Base-by-base conservation (phyloP, 2,329 filamentous ascomycete species). In the Ascochyta pisi region DNA sequence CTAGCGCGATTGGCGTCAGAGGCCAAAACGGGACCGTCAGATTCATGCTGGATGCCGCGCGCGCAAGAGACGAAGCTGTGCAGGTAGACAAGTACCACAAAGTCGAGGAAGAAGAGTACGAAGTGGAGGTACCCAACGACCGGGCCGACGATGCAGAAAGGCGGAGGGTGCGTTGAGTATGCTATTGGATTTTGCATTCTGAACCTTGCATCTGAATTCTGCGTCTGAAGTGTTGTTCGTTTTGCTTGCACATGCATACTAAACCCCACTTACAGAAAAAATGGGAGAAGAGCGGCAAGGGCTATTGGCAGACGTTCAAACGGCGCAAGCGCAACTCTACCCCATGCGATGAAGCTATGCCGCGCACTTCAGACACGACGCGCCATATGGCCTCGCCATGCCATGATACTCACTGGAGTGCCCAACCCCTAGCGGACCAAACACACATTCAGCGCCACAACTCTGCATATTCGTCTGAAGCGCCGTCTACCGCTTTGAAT, bases 31-130 rank as follows among this genome's bases (percentile, higher is more conserved):
- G 90, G 6, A 96, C 94, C 0, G 86, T 96, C 62, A 86, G 95
- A 6, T 98, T 96, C 74, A 91, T 97, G 76, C 88, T 98, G 44
- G 90, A 96, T 62, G 86, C 88, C 0, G 88, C 89, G 50, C 84
- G 89, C 45, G 92, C 92, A 2, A 83, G 84, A 42, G 81, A 82
- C 15, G 95, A 99, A 76, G 85, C 86, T 65, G 82, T 83, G 12
- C 81, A 83, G 12, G 89, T 93, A 2, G 82, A 83, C 4, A 81
- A 84, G 45, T 92, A 88, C 73, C 91, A 89, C 70, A 85, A 84
- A 38, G 84, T 89, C 39, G 89, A 92, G 68, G 91, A 86, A 66
- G 90, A 92, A 63, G 89, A 92, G 70, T 87, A 89, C 38, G 91
- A 96, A 69, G 86, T 92, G 23, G 91, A 96, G 56, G 72, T 80